Evolutionary conservation across 768 basidiomycete species (phyloP), one percentile per base, ranked within the genome.

Genomic region (Agaricus bisporus): DNA sequence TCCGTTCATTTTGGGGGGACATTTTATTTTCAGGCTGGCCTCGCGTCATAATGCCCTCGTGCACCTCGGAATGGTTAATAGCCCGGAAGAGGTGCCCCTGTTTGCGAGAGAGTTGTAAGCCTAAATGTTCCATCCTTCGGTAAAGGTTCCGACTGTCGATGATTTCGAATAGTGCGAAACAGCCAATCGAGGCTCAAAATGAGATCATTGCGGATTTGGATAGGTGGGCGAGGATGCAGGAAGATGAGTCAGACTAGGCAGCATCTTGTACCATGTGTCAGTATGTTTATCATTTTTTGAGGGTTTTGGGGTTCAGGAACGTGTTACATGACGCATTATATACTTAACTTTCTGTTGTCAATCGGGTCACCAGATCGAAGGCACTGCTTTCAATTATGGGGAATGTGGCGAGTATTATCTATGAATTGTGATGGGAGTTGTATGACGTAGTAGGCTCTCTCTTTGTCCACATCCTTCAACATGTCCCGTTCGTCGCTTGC

Each of bases 101-200:
- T 89, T 88, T 61, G 87, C 86, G 6, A 73, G 75, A 51, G 71
- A 78, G 29, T 88, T 89, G 86, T 88, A 58, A 67, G 84, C 75
- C 22, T 17, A 9, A 49, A 11, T 42, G 29, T 11, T 20, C n/a
- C 5, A 18, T 39, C 54, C 1, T 48, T 25, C 8, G 17, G 52
- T 15, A 41, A 17, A 61, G 54, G 63, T 32, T 41, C 25, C 43
- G 18, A n/a, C 44, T 28, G 3, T 18, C 51, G 10, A 28, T 22
- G 43, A 35, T 45, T 10, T 26, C 8, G 22, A 29, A 42, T 26
- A 79, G 76, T 51, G 71, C 68, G 4, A 69, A 68, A 17, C 74
- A 73, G 58, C 64, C 73, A 4, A 49, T 58, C 3, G 73, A 77
- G 39, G 74, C 75, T 49, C 78, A 71, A 56, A 63, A 64, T 39